Percentiles rank a stretch among this genome's conserved stretches.
phyloP scores from a whole-genome alignment of 306 rosid species.

The Bauhinia variegata region DNA sequence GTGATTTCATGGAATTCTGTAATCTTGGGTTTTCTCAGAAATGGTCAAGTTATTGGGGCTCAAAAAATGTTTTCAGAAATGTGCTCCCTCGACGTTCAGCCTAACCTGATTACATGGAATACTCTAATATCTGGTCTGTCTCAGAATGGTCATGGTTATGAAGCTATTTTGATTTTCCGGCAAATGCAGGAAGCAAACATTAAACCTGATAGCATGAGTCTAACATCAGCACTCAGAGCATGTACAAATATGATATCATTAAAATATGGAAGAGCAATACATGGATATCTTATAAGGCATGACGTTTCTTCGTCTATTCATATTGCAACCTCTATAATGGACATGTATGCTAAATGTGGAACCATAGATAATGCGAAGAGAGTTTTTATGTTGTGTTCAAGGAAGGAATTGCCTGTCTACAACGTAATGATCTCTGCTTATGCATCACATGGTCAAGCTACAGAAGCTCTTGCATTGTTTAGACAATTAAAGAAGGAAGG shows the following conservation, averaged over 20 bases:
- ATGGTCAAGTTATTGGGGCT: slow-evolving; percentile 68
- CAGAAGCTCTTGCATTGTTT: slow-evolving; percentile 59
- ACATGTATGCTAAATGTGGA: slow-evolving; percentile 92
- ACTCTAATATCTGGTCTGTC: slow-evolving; percentile 72
- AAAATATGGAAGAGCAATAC: slow-evolving; percentile 69
- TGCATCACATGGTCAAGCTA: slow-evolving; percentile 75
- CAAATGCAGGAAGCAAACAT: slow-evolving; percentile 71
- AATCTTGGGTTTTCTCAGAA: slow-evolving; percentile 67
- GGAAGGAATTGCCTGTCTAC: slow-evolving; percentile 60
- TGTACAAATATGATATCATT: slow-evolving; percentile 59
- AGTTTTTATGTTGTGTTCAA: slow-evolving; percentile 49
- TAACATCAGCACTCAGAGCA: slow-evolving; percentile 58
- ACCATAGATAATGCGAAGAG: slow-evolving; percentile 49
- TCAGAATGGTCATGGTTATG: slow-evolving; percentile 53
- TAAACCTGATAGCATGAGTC: slow-evolving; percentile 56
- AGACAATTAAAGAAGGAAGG: slow-evolving; percentile 49
- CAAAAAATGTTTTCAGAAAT: slow-evolving; percentile 68
- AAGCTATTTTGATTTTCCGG: slow-evolving; percentile 57
- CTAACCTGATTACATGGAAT: slow-evolving; percentile 78
- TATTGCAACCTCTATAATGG: slow-evolving; percentile 61
- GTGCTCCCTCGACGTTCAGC: slow-evolving; percentile 53
- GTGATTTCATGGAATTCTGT: slow-evolving; percentile 82
- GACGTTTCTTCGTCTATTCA: slow-evolving; percentile 40
- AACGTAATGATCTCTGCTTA: slow-evolving; percentile 78
- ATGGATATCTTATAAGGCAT: slow-evolving; percentile 65